These are phyloP conservation scores for Craspedostauros australis DNA, from an alignment of 108 stramenopile genomes.

Conservation along the genomic window DNA sequence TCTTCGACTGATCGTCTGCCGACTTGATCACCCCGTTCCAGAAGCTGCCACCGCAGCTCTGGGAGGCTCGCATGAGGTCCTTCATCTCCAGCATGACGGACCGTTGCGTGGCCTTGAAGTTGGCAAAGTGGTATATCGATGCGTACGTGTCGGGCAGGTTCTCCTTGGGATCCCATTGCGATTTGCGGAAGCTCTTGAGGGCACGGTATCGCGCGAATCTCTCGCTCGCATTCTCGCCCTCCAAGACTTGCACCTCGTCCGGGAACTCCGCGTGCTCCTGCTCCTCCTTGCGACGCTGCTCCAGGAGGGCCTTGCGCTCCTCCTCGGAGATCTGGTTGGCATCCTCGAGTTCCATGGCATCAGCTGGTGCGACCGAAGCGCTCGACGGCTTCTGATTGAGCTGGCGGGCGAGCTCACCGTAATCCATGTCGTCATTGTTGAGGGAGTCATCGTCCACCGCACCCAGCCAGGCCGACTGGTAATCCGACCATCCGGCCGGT, in stretches of 20 bases:
- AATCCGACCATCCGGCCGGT: slow-evolving; percentile 92
- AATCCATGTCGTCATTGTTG: slow-evolving; percentile 59
- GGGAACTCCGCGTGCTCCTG: slow-evolving; percentile 92
- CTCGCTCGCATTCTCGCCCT: slow-evolving; percentile 79
- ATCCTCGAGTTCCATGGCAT: slow-evolving; percentile 67
- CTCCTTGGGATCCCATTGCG: slow-evolving; percentile 96
- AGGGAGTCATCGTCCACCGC: slow-evolving; percentile 68
- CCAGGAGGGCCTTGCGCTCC: slow-evolving; percentile 50
- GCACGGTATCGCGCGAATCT: slow-evolving; percentile 96
- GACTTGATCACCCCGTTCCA: slow-evolving; percentile 18
- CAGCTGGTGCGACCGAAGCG: slow-evolving; percentile 34
- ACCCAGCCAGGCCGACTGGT: slow-evolving; percentile 95
- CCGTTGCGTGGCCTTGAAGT: slow-evolving; percentile 82
- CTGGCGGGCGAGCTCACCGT: slow-evolving; percentile 74
- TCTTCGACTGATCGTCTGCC: slow-evolving; percentile 2
- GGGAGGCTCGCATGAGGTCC: slow-evolving; percentile 52
- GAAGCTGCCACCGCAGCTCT: slow-evolving; percentile 26
- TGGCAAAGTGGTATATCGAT: slow-evolving; percentile 86
- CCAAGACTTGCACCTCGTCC: slow-evolving; percentile 95
- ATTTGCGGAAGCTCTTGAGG: slow-evolving; percentile 89
- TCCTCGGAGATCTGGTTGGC: slow-evolving; percentile 54
- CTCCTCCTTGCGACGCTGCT: slow-evolving; percentile 67
- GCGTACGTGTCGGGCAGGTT: slow-evolving; percentile 94
- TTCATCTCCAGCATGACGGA: slow-evolving; percentile 70
- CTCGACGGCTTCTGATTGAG: slow-evolving; percentile 62